These are phyloP conservation scores for Blastocystis sp. DNA, from an alignment of 352 stramenopile species.

Conservation along the genomic window DNA sequence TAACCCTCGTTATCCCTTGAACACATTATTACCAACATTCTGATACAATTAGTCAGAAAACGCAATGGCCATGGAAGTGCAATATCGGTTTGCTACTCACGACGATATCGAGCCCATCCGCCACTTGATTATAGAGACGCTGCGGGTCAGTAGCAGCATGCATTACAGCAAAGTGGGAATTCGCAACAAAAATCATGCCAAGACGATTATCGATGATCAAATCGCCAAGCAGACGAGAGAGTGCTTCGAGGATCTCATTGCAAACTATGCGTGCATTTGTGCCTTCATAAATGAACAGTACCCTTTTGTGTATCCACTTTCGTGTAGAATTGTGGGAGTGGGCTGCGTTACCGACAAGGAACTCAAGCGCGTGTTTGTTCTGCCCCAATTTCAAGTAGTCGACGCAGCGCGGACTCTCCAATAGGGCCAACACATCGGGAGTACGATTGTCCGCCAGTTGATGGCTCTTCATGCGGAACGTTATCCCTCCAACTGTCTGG, in stretches of 20 bases:
- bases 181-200: background rate
- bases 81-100: background rate
- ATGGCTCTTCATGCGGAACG: background rate
- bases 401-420: background rate
- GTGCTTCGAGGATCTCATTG: background rate
- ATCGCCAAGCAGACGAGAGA: background rate
- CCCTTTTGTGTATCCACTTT: background rate
- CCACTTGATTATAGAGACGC: background rate
- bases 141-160: background rate
- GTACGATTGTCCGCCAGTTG: background rate
- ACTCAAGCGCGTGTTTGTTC: constrained; percentile 32
- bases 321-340: constrained; percentile 20
- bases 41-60: no score
- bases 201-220: constrained; percentile 2
- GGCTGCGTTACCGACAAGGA: constrained; percentile 9
- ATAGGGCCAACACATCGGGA: background rate
- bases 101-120: background rate
- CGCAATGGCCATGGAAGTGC: background rate
- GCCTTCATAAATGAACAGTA: background rate
- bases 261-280: constrained; percentile 10
- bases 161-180: background rate
- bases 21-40: no score
- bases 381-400: constrained; percentile 4
- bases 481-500: background rate
- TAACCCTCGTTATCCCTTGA: no score